Base-by-base conservation (phyloP, 2,329 filamentous ascomycete species). In the Xylaria sp. region DNA sequence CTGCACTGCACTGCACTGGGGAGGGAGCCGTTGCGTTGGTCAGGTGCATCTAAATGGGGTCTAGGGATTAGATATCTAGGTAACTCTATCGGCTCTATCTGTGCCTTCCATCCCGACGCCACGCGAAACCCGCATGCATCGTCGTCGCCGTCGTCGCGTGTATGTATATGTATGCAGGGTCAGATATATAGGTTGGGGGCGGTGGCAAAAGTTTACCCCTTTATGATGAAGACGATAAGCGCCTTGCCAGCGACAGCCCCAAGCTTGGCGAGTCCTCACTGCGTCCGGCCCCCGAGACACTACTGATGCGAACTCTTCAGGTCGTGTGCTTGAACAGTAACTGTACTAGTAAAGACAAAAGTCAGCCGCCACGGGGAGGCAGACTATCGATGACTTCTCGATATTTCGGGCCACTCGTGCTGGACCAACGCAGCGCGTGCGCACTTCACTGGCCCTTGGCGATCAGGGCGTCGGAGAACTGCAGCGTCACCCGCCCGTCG, bases 401-500 rank as follows among this genome's bases (percentile, higher is more conserved):
- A 27, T 49, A 11, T 29, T 37, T 37, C 29, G 44, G 37, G 54
- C 9, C 11, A 29, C 23, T 44, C 48, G 31, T 57, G 21, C 21
- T 25, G 35, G 23, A 19, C 17, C 4, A 44, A n/a, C n/a, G n/a
- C n/a, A 15, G 7, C 37, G n/a, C 15, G 37, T n/a, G 15, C 31
- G 37, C 15, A 8, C 41, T 19, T 58, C 54, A 63, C 40, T 57
- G 13, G 23, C 49, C 49, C 57, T 64, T 61, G 9, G 57, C 13
- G 25, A 66, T 75, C 72, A 89, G 76, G 51, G 85, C 85, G 75
- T 92, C 82, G 60, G 77, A 79, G 68, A 96, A 86, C 78, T 92
- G 87, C 66, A 96, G 76, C 67, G 84, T 85, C 56, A 90, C 83
- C 66, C 78, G 78, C n/a, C 86, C 87, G 52, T 80, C 83, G 63